Evolutionary conservation across 495 filamentous ascomycete species (phyloP).

Genomic region (Eremomyces bilateralis): DNA sequence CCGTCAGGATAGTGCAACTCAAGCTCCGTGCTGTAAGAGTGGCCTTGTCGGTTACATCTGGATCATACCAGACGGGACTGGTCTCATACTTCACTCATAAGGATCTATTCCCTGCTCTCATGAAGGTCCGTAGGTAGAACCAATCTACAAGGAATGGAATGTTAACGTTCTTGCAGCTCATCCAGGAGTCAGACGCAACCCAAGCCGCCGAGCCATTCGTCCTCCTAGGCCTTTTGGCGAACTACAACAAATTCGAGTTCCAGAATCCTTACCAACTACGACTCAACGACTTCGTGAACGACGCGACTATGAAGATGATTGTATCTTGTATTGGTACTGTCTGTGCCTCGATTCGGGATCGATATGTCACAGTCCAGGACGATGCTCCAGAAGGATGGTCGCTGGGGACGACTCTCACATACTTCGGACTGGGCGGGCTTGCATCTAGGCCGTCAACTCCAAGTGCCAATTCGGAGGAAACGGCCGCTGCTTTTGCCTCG

Average conservation of each 20-base stretch:
- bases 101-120: slow-evolving; percentile 81
- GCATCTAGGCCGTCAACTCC: slow-evolving; percentile 39
- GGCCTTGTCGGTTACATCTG: slow-evolving; percentile 66
- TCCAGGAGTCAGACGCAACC: slow-evolving; percentile 53
- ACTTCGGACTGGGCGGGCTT: slow-evolving; percentile 65
- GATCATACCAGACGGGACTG: slow-evolving; percentile 81
- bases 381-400: slow-evolving; percentile 86
- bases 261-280: slow-evolving; percentile 91
- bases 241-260: slow-evolving; percentile 98
- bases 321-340: slow-evolving; percentile 49
- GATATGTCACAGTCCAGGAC: slow-evolving; percentile 78
- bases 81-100: slow-evolving; percentile 89
- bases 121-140: slow-evolving; percentile 67
- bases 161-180: slow-evolving; percentile 31
- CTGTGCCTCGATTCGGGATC: slow-evolving; percentile 39
- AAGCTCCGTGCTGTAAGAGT: slow-evolving; percentile 62
- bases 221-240: slow-evolving; percentile 72
- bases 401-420: slow-evolving; percentile 52
- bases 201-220: slow-evolving; percentile 54
- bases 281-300: slow-evolving; percentile 95
- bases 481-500: slow-evolving; percentile 52
- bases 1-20: slow-evolving; percentile 32
- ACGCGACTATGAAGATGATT: slow-evolving; percentile 63
- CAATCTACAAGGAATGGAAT: not conserved
- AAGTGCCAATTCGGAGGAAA: slow-evolving; percentile 39